These are phyloP conservation scores for Botrytis elliptica DNA, from an alignment of 2,329 filamentous ascomycete species.

Conservation along the genomic window DNA sequence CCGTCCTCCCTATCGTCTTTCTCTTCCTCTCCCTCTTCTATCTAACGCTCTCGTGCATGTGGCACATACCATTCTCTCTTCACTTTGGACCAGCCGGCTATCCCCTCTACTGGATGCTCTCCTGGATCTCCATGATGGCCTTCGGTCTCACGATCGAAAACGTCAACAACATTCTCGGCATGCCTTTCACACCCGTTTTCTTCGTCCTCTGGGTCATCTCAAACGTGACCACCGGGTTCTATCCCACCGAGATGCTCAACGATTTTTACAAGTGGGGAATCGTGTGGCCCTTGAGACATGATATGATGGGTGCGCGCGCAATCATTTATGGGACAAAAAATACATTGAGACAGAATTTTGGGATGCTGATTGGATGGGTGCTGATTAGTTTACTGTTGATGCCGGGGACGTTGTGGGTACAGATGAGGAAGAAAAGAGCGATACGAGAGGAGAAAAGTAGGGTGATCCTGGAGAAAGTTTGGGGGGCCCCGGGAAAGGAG, in stretches of 20 bases:
- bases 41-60: conserved; percentile 25
- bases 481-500: conserved; percentile 20
- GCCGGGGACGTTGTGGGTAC: conserved; percentile 29
- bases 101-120: conserved; percentile 29
- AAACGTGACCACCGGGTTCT: conserved; percentile 29
- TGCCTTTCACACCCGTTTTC: conserved; percentile 28
- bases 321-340: conserved; percentile 29
- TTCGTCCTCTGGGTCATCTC: conserved; percentile 31
- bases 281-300: conserved; percentile 26
- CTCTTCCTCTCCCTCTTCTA: conserved; percentile 28
- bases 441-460: conserved; percentile 21
- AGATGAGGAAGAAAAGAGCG: conserved; percentile 23
- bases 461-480: conserved; percentile 26
- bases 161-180: conserved; percentile 27
- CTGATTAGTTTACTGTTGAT: conserved; percentile 23
- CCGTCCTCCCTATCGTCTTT: conserved; percentile 23
- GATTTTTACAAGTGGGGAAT: conserved; percentile 29
- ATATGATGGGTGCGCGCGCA: conserved; percentile 25
- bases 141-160: conserved; percentile 30
- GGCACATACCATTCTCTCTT: conserved; percentile 26
- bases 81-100: conserved; percentile 27
- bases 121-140: conserved; percentile 28
- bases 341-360: conserved; percentile 26
- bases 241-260: conserved; percentile 25
- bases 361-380: conserved; percentile 25